These are phyloP conservation scores for Aspergillus nidulans DNA, from an alignment of 495 filamentous ascomycete species.

Conservation along the genomic window DNA sequence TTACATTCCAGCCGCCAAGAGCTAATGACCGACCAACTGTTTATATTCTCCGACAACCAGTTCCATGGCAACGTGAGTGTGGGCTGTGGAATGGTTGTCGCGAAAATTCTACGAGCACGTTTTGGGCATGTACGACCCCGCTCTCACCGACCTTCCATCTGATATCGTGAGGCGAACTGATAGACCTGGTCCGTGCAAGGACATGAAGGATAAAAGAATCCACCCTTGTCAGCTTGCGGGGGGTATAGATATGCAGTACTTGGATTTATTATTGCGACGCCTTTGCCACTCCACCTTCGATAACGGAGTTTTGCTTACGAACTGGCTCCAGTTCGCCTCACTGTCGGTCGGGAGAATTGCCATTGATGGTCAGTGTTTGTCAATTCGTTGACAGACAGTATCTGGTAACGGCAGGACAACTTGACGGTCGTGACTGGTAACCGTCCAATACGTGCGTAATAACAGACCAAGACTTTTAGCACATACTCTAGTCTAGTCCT, in stretches of 20 bases:
- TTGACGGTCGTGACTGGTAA: neutral
- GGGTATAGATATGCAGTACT: slow-evolving; percentile 2
- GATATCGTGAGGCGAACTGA: slow-evolving; percentile 3
- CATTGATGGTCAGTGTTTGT: neutral
- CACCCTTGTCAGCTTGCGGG: slow-evolving; percentile 5
- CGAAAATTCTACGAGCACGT: slow-evolving; percentile 7
- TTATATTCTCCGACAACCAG: neutral
- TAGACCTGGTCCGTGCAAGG: slow-evolving; percentile 8
- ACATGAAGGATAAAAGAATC: slow-evolving; percentile 1
- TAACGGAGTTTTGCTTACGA: neutral
- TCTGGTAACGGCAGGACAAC: neutral
- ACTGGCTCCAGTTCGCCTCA: neutral
- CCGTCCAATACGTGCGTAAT: neutral
- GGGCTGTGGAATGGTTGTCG: neutral
- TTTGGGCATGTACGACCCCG: slow-evolving; percentile 1
- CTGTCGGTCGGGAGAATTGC: neutral
- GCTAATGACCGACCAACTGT: neutral
- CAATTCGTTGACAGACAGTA: neutral
- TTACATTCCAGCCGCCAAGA: neutral
- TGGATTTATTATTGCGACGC: neutral
- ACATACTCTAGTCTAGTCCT: neutral
- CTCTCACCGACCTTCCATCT: slow-evolving; percentile 9
- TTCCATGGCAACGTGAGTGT: neutral
- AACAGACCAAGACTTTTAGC: neutral
- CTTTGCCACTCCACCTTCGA: neutral